Evolutionary conservation across 2,329 filamentous ascomycete genomes (phyloP).

Genomic region (Colletotrichum cereale): DNA sequence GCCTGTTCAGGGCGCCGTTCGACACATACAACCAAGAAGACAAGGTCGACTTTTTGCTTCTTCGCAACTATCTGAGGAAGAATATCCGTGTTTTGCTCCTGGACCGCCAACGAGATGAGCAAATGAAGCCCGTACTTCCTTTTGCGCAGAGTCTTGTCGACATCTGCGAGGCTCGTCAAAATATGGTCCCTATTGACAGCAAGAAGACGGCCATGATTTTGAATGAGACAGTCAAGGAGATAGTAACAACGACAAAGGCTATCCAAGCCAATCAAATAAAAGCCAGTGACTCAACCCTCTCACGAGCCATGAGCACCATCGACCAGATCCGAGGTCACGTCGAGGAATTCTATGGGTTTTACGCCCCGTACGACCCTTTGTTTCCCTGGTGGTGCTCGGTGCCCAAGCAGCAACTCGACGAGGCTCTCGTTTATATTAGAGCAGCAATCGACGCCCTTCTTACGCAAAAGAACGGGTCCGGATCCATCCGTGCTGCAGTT

Average conservation of each 20-base stretch:
- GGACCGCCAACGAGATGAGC: slow-evolving; percentile 52
- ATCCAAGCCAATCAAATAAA: slow-evolving; percentile 52
- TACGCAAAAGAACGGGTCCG: slow-evolving; percentile 18
- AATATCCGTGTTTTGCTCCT: slow-evolving; percentile 39
- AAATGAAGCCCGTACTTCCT: slow-evolving; percentile 56
- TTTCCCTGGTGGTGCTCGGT: slow-evolving; percentile 69
- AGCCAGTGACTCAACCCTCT: slow-evolving; percentile 35
- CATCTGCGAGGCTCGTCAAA: slow-evolving; percentile 62
- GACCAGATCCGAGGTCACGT: slow-evolving; percentile 57
- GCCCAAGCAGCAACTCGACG: slow-evolving; percentile 57
- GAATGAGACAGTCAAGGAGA: slow-evolving; percentile 49
- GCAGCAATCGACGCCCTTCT: slow-evolving; percentile 55
- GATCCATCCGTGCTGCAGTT: slow-evolving; percentile 50
- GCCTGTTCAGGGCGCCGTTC: slow-evolving; percentile 46
- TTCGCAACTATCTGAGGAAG: slow-evolving; percentile 60
- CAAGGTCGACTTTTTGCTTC: slow-evolving; percentile 62
- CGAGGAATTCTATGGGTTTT: slow-evolving; percentile 63
- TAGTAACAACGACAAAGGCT: slow-evolving; percentile 49
- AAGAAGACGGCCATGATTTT: slow-evolving; percentile 58
- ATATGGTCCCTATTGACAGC: slow-evolving; percentile 57
- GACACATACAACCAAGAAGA: slow-evolving; percentile 54
- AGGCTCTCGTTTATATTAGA: slow-evolving; percentile 51
- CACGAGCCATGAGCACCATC: slow-evolving; percentile 51
- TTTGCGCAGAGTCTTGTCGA: slow-evolving; percentile 57
- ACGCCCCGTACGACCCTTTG: slow-evolving; percentile 65